Evolutionary conservation across 2,329 filamentous ascomycete genomes (phyloP), one percentile per base, ranked within the genome.

Genomic region (Verticillium alfalfae): DNA sequence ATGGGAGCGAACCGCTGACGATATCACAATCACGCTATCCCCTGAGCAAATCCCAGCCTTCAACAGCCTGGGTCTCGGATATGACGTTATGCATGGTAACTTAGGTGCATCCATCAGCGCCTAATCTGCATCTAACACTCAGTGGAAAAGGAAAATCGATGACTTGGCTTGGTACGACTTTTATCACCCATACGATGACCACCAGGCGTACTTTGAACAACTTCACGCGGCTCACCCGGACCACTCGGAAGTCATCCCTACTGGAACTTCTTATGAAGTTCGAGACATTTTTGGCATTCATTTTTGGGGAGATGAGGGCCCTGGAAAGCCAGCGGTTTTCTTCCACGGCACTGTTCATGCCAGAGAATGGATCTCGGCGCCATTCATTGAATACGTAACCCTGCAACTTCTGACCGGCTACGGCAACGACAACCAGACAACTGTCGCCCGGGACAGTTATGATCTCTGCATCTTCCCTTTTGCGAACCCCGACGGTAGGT

Each of bases 211-310:
- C 66, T 73, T 82, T 57, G 67, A 73, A 2, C 73, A 78, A 55
- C 67, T 84, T 10, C 75, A 77, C 10, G 65, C 69, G 3, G 64
- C 70, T 5, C 78, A 80, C 60, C 75, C 80, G 2, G 70, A 70
- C 7, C 80, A 82, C 64, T 78, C 81, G 2, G 74, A 81, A 67
- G 70, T 81, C 6, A 71, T 83, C 7, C 76, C 74, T 1, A 72
- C 78, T 6, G 81, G 81, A 0, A 74, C 70, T 7, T 81, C 80
- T 0, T 74, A 75, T 38, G 69, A 81, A 65, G 79, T 78, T 7
- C 71, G 79, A 38, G 69, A 74, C 62, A 90, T 92, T 55, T 82
- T 84, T 22, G 89, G 86, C 0, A 66, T 84, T 56, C 81, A 83
- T 64, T 71, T 84, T 34, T 84, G 75, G 70, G 81, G 81, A 8